A percentile compares a stretch with the other conserved stretches of the same genome.
These are phyloP conservation scores for Paramecium sonneborni DNA, from an alignment of 73 alveolate genomes.

Conservation along the genomic window DNA sequence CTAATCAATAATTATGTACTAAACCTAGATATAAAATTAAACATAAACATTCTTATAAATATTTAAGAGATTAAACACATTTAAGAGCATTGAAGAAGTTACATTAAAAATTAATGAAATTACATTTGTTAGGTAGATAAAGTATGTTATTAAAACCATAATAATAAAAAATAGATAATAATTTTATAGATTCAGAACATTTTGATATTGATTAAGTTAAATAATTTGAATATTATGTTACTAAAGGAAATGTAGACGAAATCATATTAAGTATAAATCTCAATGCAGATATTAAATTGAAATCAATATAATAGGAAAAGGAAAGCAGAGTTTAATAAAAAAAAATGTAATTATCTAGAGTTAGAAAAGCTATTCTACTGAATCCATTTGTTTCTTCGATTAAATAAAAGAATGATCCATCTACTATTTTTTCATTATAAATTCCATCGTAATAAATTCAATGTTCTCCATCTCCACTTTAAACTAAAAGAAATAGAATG, in stretches of 20 bases:
- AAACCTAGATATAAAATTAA: not conserved
- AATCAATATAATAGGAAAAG: not conserved
- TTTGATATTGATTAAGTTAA: constrained; percentile 34
- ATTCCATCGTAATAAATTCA: not conserved
- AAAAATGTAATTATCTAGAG: not conserved
- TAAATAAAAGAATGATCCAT: not conserved
- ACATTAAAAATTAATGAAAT: not conserved
- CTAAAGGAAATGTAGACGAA: not conserved
- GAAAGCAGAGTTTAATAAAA: not conserved
- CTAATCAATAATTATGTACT: not conserved
- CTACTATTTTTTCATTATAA: not conserved
- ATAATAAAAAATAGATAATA: not conserved
- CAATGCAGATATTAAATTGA: not conserved
- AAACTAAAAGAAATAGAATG: not conserved
- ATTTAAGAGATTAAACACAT: not conserved
- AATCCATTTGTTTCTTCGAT: not conserved
- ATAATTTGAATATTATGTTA: not conserved
- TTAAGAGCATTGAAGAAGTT: not conserved
- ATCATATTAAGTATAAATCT: not conserved
- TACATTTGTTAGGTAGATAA: constrained; percentile 6
- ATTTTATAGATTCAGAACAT: not conserved
- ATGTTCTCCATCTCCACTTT: not conserved
- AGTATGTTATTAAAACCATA: not conserved
- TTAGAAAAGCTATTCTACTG: not conserved
- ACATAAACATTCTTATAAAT: not conserved